These are phyloP conservation scores for Lactarius hatsudake DNA, from an alignment of 768 basidiomycete species.

Conservation along the genomic window DNA sequence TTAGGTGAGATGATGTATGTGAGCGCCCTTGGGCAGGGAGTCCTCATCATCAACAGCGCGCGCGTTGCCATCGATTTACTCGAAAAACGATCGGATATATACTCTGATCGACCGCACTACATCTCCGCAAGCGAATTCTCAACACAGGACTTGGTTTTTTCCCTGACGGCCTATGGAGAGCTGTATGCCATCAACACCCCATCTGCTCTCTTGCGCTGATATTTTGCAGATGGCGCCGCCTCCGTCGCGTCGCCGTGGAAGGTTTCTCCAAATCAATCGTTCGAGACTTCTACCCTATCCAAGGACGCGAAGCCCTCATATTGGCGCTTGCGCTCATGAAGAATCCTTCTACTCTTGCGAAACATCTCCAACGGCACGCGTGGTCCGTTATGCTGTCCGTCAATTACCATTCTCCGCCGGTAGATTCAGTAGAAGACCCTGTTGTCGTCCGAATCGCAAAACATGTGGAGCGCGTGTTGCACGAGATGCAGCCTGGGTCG, in stretches of 20 bases:
- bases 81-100: conserved; percentile 23
- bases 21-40: conserved; percentile 32
- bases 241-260: conserved; percentile 29
- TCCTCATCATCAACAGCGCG: conserved; percentile 33
- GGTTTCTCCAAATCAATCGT: conserved; percentile 32
- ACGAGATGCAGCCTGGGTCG: no score
- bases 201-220: neutral
- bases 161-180: conserved; percentile 30
- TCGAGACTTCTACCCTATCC: conserved; percentile 30
- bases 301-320: conserved; percentile 34
- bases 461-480: no score
- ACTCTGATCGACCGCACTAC: conserved; percentile 7
- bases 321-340: conserved; percentile 29
- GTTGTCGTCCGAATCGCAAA: no score
- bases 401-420: no score
- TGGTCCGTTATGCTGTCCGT: conserved; percentile 28
- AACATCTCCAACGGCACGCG: conserved; percentile 29
- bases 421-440: no score
- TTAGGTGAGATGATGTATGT: conserved; percentile 34
- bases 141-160: conserved; percentile 31
- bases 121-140: conserved; percentile 32
- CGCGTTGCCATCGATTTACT: conserved; percentile 30
- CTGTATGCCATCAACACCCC: neutral
- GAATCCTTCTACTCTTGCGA: conserved; percentile 28
- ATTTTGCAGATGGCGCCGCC: conserved; percentile 28